Percentiles rank a stretch among this genome's conserved stretches.
Conservation (phyloP, 176 grass and related monocot genomes). For the Zea luxurians region DNA sequence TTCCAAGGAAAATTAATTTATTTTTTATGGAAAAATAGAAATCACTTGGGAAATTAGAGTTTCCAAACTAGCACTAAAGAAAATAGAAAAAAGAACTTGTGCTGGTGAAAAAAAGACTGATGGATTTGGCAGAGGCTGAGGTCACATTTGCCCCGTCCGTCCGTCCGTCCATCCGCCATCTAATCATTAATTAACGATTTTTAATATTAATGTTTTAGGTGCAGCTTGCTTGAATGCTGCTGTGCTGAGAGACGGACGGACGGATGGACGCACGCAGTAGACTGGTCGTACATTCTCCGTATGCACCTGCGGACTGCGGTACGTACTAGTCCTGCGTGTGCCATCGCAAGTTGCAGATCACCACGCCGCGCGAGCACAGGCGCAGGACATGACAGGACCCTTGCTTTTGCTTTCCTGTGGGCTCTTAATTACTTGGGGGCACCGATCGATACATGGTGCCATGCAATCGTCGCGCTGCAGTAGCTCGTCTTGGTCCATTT, state of each 20-base stretch:
- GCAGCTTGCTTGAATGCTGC: not conserved
- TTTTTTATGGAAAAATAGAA: too few relatives aligned
- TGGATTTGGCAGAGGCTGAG: not conserved
- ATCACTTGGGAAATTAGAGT: too few relatives aligned
- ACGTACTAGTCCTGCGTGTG: too few relatives aligned
- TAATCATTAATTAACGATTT: slow-evolving; percentile 41
- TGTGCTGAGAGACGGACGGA: not conserved
- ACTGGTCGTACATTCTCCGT: slow-evolving; percentile 1
- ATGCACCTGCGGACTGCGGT: not conserved
- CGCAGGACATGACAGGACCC: slow-evolving; percentile 27
- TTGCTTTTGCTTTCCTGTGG: slow-evolving; percentile 32
- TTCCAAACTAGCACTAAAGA: too few relatives aligned
- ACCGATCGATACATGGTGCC: not conserved
- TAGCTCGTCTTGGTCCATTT: too few relatives aligned
- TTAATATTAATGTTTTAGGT: not conserved
- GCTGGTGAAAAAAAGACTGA: not conserved
- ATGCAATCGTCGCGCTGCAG: too few relatives aligned
- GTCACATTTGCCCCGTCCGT: slow-evolving; percentile 10
- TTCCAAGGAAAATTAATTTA: too few relatives aligned
- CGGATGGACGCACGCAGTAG: not conserved
- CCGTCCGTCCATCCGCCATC: not conserved
- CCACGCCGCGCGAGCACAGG: slow-evolving; percentile 11
- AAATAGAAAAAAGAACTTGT: too few relatives aligned
- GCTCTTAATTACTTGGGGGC: not conserved
- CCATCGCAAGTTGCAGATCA: not conserved